Conservation (phyloP, 1,284 basidiomycete species). For the Ceratobasidium papillatum region DNA sequence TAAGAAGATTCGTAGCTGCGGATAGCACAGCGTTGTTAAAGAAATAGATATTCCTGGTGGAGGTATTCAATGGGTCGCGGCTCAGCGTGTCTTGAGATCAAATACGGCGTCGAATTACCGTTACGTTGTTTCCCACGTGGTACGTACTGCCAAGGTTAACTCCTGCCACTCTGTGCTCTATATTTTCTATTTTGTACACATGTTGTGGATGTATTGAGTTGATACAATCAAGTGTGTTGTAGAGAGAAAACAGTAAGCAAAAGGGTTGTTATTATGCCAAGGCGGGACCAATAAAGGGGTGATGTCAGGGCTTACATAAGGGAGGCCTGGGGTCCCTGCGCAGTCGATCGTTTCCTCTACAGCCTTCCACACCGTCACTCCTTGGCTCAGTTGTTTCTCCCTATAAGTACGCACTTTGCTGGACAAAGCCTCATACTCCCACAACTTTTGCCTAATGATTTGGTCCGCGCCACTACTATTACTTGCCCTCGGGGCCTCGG, state of each 20-base stretch:
- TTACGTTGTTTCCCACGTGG: conserved; percentile 12
- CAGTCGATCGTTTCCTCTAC: background rate
- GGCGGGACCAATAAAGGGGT: background rate
- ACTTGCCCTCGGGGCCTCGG: conserved; percentile 2
- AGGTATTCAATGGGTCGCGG: background rate
- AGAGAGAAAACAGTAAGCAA: no score
- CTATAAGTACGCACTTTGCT: conserved; percentile 36
- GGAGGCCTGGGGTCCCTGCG: conserved; percentile 2
- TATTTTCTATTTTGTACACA: no score
- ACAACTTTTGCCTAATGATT: conserved; percentile 16
- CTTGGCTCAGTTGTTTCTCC: conserved; percentile 23
- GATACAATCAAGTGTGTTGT: background rate
- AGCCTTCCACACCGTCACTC: conserved; percentile 35
- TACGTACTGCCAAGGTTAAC: background rate
- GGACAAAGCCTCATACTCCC: conserved; percentile 13
- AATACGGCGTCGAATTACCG: background rate
- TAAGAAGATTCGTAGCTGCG: conserved; percentile 9
- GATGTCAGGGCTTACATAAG: background rate
- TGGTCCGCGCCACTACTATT: conserved; percentile 19
- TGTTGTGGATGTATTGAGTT: conserved; percentile 1
- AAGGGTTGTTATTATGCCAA: no score
- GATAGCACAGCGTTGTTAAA: conserved; percentile 4
- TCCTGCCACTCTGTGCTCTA: background rate
- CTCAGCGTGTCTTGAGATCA: background rate
- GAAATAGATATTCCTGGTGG: background rate